A percentile compares a stretch with the other conserved stretches of the same genome.
phyloP scores from a whole-genome alignment of 306 rosid genomes.

The Cucumis cinereus region DNA sequence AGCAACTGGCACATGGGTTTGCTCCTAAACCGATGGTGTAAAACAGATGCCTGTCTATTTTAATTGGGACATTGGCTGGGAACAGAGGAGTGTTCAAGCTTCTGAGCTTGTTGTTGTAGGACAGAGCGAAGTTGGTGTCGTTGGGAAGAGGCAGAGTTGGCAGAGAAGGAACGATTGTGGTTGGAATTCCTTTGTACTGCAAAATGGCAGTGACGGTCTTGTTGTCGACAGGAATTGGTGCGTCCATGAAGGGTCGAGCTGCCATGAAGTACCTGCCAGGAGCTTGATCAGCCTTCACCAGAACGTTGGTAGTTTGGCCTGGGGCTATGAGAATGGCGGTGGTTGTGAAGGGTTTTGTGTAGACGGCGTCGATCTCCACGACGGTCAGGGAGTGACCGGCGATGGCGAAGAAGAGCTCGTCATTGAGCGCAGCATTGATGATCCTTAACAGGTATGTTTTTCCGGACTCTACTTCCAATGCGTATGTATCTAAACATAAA shows the following conservation, averaged over 20 bases:
- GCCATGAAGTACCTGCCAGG: slow-evolving; percentile 26
- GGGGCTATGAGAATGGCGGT: slow-evolving; percentile 22
- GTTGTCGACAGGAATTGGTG: slow-evolving; percentile 16
- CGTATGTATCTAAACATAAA: slow-evolving; percentile 12
- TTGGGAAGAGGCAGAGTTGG: slow-evolving; percentile 18
- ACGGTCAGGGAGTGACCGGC: slow-evolving; percentile 21
- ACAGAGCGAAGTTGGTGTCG: slow-evolving; percentile 15
- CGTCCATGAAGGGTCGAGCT: slow-evolving; percentile 20
- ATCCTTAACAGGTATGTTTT: slow-evolving; percentile 18
- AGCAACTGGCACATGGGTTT: slow-evolving; percentile 18
- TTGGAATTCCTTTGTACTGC: slow-evolving; percentile 22
- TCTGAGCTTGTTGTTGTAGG: slow-evolving; percentile 6
- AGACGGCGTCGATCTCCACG: slow-evolving; percentile 19
- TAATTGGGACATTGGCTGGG: slow-evolving; percentile 21
- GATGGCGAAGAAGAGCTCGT: slow-evolving; percentile 24
- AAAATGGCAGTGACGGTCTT: slow-evolving; percentile 19
- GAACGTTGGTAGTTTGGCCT: slow-evolving; percentile 20
- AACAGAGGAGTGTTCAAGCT: slow-evolving; percentile 16
- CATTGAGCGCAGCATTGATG: slow-evolving; percentile 27
- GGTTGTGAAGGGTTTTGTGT: slow-evolving; percentile 22
- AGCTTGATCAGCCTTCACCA: slow-evolving; percentile 12
- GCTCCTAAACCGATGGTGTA: slow-evolving; percentile 18
- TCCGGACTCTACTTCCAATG: slow-evolving; percentile 23
- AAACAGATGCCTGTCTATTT: slow-evolving; percentile 14
- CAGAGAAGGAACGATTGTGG: slow-evolving; percentile 11